These are phyloP conservation scores for Fusarium multiceps DNA, from an alignment of 2,329 filamentous ascomycete genomes.

Conservation along the genomic window DNA sequence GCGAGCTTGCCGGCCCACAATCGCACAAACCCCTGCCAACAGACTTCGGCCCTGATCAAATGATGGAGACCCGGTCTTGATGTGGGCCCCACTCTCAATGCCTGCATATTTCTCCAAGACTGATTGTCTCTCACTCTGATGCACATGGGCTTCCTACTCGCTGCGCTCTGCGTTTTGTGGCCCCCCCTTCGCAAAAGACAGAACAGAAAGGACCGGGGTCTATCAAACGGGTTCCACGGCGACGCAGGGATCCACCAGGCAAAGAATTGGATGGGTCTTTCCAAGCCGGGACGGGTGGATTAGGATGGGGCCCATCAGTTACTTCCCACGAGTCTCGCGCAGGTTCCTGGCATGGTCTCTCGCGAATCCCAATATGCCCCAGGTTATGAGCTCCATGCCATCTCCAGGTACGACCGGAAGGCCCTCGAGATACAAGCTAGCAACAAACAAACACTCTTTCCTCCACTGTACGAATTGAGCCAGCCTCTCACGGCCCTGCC, in stretches of 20 bases:
- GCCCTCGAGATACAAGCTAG: conserved; percentile 38
- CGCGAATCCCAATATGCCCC: conserved; percentile 41
- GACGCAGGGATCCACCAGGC: conserved; percentile 33
- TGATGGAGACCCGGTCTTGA: conserved; percentile 38
- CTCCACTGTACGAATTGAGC: conserved; percentile 45
- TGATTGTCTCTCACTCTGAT: conserved; percentile 32
- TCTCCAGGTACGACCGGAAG: conserved; percentile 44
- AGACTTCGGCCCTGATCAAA: conserved; percentile 44
- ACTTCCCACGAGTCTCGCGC: conserved; percentile 37
- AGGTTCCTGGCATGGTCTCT: conserved; percentile 38
- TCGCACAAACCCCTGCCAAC: conserved; percentile 41
- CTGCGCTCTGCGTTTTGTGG: conserved; percentile 27
- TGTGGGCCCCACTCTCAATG: conserved; percentile 32
- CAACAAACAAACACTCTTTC: conserved; percentile 29
- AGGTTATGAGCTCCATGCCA: conserved; percentile 36
- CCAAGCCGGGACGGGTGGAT: conserved; percentile 39
- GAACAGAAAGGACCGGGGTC: conserved; percentile 32
- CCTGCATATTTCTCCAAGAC: conserved; percentile 35
- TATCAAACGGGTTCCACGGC: conserved; percentile 40
- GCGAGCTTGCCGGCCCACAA: conserved; percentile 44
- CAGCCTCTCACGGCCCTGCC: conserved; percentile 41
- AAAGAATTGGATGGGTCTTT: conserved; percentile 32
- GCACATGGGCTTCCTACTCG: conserved; percentile 23
- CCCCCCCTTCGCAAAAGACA: conserved; percentile 30
- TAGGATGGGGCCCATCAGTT: conserved; percentile 34